Evolutionary conservation across 2,329 filamentous ascomycete genomes (phyloP).

Genomic region (Clarireedia sp.): DNA sequence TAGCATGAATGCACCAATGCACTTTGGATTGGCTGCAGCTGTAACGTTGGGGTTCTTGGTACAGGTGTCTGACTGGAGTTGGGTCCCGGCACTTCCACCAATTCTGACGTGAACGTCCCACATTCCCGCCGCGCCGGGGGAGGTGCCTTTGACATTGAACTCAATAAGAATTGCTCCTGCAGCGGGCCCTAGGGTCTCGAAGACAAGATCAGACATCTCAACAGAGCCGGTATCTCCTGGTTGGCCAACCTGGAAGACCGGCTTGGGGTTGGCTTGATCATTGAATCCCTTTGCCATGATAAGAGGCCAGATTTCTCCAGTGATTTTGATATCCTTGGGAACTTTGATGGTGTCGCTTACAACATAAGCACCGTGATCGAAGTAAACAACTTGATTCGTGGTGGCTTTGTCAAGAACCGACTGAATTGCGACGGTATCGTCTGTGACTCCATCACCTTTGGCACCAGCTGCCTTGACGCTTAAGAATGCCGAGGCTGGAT

Average conservation of each 20-base stretch:
- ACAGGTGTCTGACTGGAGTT: slow-evolving; percentile 69
- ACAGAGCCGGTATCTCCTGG: slow-evolving; percentile 69
- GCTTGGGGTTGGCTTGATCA: slow-evolving; percentile 66
- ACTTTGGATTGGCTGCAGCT: slow-evolving; percentile 55
- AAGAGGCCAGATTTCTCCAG: slow-evolving; percentile 84
- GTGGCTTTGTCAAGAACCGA: slow-evolving; percentile 61
- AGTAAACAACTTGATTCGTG: slow-evolving; percentile 60
- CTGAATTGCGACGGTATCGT: slow-evolving; percentile 83
- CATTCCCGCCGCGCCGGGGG: slow-evolving; percentile 65
- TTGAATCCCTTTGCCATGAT: slow-evolving; percentile 82
- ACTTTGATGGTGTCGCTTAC: slow-evolving; percentile 63
- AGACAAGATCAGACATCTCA: slow-evolving; percentile 81
- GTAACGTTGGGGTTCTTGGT: slow-evolving; percentile 62
- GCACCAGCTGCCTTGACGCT: slow-evolving; percentile 78
- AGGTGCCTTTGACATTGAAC: slow-evolving; percentile 71
- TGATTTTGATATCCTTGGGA: slow-evolving; percentile 76
- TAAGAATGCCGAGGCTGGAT: slow-evolving; percentile 63
- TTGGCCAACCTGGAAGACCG: slow-evolving; percentile 80
- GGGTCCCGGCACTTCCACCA: slow-evolving; percentile 76
- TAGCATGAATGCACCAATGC: slow-evolving; percentile 66
- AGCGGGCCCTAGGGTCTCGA: slow-evolving; percentile 70
- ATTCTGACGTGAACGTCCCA: slow-evolving; percentile 97
- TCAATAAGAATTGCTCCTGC: slow-evolving; percentile 86
- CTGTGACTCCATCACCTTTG: slow-evolving; percentile 77
- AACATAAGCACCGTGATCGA: slow-evolving; percentile 61